Conservation (phyloP, 1,284 basidiomycete species). For the Baeospora myosura region DNA sequence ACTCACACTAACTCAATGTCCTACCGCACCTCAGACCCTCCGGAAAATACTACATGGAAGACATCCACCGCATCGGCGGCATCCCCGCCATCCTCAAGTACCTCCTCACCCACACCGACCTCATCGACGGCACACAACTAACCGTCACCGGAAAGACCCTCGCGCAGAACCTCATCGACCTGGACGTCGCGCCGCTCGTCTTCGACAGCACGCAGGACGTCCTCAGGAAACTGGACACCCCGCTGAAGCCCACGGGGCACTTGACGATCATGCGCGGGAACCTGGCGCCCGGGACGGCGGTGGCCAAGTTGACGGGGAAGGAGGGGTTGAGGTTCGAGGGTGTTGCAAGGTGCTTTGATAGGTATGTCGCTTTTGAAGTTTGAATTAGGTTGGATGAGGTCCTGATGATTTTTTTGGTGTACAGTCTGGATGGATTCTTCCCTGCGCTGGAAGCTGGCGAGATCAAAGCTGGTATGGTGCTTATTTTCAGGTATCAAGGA, state of each 20-base stretch:
- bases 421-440: constrained; percentile 81
- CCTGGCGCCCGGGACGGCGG: constrained; percentile 85
- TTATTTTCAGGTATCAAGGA: constrained; percentile 92
- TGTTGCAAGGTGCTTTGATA: constrained; percentile 70
- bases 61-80: constrained; percentile 87
- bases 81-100: constrained; percentile 82
- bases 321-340: constrained; percentile 88
- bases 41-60: constrained; percentile 95
- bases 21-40: constrained; percentile 55
- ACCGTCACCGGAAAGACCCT: constrained; percentile 94
- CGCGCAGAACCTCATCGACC: constrained; percentile 84
- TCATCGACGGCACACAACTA: constrained; percentile 86
- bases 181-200: constrained; percentile 54
- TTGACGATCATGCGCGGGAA: constrained; percentile 88
- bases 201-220: constrained; percentile 83
- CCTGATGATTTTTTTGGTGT: constrained; percentile 8
- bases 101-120: constrained; percentile 76
- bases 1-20: constrained; percentile 2
- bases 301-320: constrained; percentile 95
- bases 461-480: constrained; percentile 79
- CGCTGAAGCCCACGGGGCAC: constrained; percentile 91
- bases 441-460: constrained; percentile 76
- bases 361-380: too few relatives aligned
- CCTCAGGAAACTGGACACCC: constrained; percentile 70
- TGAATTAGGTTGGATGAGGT: background rate